Percentiles rank a stretch among this genome's conserved stretches.
Evolutionary conservation across 2,329 filamentous ascomycete species (phyloP).

Genomic region (Fusarium vanettenii): DNA sequence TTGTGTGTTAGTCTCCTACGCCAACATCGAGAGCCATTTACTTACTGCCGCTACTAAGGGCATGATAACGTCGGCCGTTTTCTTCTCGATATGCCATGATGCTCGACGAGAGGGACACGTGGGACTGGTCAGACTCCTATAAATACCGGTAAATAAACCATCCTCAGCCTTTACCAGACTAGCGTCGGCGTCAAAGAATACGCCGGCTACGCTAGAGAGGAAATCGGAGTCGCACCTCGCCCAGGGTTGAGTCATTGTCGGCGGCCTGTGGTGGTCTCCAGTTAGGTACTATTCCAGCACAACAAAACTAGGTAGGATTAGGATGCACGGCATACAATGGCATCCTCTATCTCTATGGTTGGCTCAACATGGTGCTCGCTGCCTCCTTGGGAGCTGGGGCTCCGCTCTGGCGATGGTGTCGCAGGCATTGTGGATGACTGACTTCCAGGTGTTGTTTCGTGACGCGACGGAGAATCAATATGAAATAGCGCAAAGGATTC

Average conservation of each 20-base stretch:
- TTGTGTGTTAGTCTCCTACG: neutral
- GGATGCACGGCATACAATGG: neutral
- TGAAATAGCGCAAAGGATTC: neutral
- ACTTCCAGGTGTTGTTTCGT: neutral
- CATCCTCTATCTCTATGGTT: neutral
- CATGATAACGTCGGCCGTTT: neutral
- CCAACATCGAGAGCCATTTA: slow-evolving; percentile 29
- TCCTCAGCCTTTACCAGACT: neutral
- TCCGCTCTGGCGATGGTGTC: neutral
- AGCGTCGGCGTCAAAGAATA: neutral
- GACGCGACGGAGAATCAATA: neutral
- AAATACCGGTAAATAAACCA: neutral
- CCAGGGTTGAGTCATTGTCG: neutral
- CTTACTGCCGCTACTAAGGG: neutral
- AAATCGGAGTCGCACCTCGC: neutral
- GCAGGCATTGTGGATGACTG: neutral
- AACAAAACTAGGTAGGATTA: neutral
- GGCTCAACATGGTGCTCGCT: neutral
- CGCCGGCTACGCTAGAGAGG: neutral
- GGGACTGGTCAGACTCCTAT: neutral
- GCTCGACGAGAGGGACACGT: neutral
- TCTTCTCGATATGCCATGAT: neutral
- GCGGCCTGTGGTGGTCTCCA: neutral
- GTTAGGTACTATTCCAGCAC: neutral
- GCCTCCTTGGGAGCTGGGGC: neutral